Evolutionary conservation across 2,329 filamentous ascomycete species (phyloP), one percentile per base, ranked within the genome.

Genomic region (Stagonosporopsis vannaccii): DNA sequence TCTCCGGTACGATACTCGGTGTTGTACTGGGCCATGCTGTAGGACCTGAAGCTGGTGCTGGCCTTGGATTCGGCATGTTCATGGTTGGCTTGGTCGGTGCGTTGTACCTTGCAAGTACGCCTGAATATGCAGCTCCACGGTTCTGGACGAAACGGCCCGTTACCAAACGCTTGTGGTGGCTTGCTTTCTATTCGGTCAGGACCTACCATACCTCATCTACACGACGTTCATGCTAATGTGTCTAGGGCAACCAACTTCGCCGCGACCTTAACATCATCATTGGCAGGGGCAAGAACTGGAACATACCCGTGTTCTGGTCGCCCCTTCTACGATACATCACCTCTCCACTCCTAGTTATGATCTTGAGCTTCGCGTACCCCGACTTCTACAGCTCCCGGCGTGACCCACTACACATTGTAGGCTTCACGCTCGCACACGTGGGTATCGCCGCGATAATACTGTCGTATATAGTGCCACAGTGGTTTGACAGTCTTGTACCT

Each of bases 191-290:
- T 69, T 84, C 81, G 17, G 82, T 82, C 75, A 67, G 79, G 20
- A 4, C 7, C 17, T 15, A 28, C 1, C 3, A 4, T 30, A 11
- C n/a, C 12, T 9, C n/a, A 7, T n/a, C 8, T 11, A 2, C 35
- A 32, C 13, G 12, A 17, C 5, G 17, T 32, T 2, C 9, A 13
- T 22, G 12, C 28, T 33, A 12, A 44, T 19, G 20, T n/a, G 23
- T 15, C 11, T 46, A 84, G 81, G 82, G 81, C 43, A 80, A 84
- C 59, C 83, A 84, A 72, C 76, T 85, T 15, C 75, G 78, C 76
- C 84, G 36, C 9, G 33, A 47, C 33, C 44, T 47, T 4, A 84
- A 85, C 51, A 65, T 76, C 4, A 77, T 81, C 36, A 77, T 85
- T 25, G 81, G 78, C 7, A 72, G 69, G 19, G 81, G 80, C 51